Evolutionary conservation across 148 eudicot species (phyloP), one percentile per base, ranked within the genome.

Genomic region (Nyssa sinensis): DNA sequence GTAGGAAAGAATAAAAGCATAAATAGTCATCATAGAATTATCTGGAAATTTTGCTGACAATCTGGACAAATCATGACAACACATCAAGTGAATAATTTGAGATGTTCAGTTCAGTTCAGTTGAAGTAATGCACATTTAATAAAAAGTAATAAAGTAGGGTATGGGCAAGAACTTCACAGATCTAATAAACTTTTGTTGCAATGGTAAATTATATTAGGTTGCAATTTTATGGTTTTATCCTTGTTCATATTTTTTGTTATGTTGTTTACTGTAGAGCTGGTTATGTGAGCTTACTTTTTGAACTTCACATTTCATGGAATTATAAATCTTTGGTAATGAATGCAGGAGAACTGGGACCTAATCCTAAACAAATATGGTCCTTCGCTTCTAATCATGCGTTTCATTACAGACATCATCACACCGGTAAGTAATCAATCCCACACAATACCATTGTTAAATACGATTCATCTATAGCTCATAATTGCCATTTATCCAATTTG

Each of bases 321-420:
- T 29, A 60, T 33, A 3, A 8, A 71, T 72, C 12, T 66, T 78
- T 59, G 51, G 44, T 47, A 33, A 39, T 67, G 60, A 67, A 47
- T 78, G 74, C 70, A 77, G 80, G 77, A 76, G 72, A 81, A 77
- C 55, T 81, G 84, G 84, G 84, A 77, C 55, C 39, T 35, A 28
- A 73, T 81, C 33, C 1, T 68, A 30, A 67, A 57, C 66, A 73
- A 68, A 68, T 67, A 70, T n/a, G 75, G 80, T 33, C n/a, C 31
- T 47, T 71, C 29, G 59, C 17, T 76, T 62, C 7, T 62, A 57
- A 63, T 81, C 21, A 69, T 67, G 62, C 12, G 1, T 71, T 81
- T 81, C 51, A 31, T 81, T 49, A 73, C 67, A 73, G 60, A 62
- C 63, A 62, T 76, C 4, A 23, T 76, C 39, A 62, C 35, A 35